phyloP scores from a whole-genome alignment of 2,329 filamentous ascomycete genomes.

The Fusarium xylarioides region DNA sequence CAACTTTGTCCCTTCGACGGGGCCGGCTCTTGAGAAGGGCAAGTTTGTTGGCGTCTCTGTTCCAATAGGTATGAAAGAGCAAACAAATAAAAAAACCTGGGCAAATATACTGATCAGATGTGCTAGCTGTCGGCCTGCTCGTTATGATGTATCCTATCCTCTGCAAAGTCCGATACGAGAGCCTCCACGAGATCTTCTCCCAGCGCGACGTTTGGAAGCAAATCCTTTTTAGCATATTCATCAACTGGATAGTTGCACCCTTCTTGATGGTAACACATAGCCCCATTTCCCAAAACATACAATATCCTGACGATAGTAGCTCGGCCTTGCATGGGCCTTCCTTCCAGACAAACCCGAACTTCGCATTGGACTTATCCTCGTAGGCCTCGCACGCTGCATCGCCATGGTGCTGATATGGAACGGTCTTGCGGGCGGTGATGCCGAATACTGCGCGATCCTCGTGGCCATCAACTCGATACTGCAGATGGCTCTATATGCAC shows the following conservation, averaged over 20 bases:
- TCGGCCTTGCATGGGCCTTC: conserved; percentile 74
- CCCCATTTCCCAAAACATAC: neutral
- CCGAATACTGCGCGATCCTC: conserved; percentile 83
- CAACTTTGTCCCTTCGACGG: conserved; percentile 74
- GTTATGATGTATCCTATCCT: conserved; percentile 97
- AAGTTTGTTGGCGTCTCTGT: conserved; percentile 75
- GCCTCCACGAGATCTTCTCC: conserved; percentile 71
- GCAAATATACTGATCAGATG: neutral
- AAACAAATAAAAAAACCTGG: fast-evolving
- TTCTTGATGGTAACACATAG: conserved; percentile 74
- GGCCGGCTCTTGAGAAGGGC: conserved; percentile 71
- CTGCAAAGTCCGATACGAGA: conserved; percentile 85
- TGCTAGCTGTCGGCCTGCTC: conserved; percentile 76
- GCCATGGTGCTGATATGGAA: conserved; percentile 73
- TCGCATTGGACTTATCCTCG: conserved; percentile 77
- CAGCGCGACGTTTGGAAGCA: conserved; percentile 77
- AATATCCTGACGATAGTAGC: conserved; percentile 50
- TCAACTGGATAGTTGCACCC: conserved; percentile 87
- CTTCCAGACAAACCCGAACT: conserved; percentile 67
- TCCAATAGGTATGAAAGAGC: conserved; percentile 64
- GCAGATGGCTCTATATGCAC: conserved; percentile 78
- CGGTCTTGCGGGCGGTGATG: conserved; percentile 73
- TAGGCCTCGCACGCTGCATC: conserved; percentile 79
- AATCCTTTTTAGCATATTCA: conserved; percentile 76
- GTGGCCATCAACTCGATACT: conserved; percentile 79